These are phyloP conservation scores for Cryptococcus floricola DNA, from an alignment of 1,284 basidiomycete genomes.

Conservation along the genomic window DNA sequence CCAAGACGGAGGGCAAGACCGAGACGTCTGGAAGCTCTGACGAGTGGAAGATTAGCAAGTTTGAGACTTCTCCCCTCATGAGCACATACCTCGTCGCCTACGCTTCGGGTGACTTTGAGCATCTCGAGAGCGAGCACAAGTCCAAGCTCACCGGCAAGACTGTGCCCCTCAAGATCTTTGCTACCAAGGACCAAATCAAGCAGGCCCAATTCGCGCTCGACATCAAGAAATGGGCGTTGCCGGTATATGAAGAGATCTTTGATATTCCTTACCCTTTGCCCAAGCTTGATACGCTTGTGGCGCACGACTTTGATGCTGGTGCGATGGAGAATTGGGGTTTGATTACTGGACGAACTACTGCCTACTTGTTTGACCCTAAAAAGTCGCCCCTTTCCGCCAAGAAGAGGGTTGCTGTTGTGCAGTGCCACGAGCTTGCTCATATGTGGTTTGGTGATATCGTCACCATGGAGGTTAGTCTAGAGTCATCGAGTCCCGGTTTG, in stretches of 20 bases:
- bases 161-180: conserved; percentile 82
- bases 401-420: conserved; percentile 72
- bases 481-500: no score
- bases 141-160: conserved; percentile 78
- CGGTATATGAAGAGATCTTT: conserved; percentile 90
- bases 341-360: conserved; percentile 82
- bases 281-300: conserved; percentile 82
- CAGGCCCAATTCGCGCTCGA: conserved; percentile 70
- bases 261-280: conserved; percentile 87
- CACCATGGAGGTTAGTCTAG: conserved; percentile 61
- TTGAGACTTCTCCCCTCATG: conserved; percentile 73
- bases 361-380: conserved; percentile 76
- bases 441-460: conserved; percentile 83
- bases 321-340: conserved; percentile 97
- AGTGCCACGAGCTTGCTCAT: conserved; percentile 53
- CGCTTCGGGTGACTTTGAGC: conserved; percentile 77
- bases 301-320: conserved; percentile 82
- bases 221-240: conserved; percentile 79
- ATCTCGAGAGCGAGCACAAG: conserved; percentile 70
- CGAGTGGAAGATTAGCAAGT: conserved; percentile 73
- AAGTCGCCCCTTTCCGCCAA: conserved; percentile 71
- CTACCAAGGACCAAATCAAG: conserved; percentile 80
- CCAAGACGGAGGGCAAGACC: conserved; percentile 38
- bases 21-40: conserved; percentile 25
- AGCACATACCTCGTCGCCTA: conserved; percentile 89